Evolutionary conservation across 352 stramenopile genomes (phyloP).

Genomic region (Phytophthora sojae): DNA sequence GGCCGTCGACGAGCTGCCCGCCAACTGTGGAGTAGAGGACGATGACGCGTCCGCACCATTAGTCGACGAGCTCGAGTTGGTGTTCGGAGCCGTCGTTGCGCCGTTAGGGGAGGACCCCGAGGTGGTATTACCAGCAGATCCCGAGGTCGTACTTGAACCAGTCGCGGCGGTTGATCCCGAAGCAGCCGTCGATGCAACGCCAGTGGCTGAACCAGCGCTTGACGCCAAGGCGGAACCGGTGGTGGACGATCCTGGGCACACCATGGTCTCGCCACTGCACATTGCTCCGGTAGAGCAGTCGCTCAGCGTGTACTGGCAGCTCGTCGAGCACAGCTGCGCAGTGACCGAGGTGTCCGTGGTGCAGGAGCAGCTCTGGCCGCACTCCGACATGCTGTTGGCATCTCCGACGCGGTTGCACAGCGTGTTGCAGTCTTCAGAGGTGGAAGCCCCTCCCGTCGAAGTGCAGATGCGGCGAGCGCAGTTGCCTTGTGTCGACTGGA

Average conservation of each 20-base stretch:
- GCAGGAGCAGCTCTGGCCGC: slow-evolving; percentile 34
- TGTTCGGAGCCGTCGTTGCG: slow-evolving; percentile 1
- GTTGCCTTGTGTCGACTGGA: slow-evolving; percentile 33
- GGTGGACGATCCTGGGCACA: slow-evolving; percentile 23
- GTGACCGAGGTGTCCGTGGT: slow-evolving; percentile 24
- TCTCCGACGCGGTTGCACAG: slow-evolving; percentile 36
- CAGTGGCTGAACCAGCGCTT: background rate
- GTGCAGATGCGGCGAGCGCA: slow-evolving; percentile 31
- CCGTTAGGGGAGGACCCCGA: background rate
- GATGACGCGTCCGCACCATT: background rate
- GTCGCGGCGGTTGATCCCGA: slow-evolving; percentile 11
- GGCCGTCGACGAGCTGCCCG: slow-evolving; percentile 12
- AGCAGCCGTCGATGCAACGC: background rate
- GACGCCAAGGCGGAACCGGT: slow-evolving; percentile 10
- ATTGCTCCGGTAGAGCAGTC: slow-evolving; percentile 23
- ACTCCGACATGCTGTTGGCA: slow-evolving; percentile 34
- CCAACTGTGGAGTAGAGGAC: slow-evolving; percentile 6
- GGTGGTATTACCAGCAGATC: background rate
- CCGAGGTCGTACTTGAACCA: background rate
- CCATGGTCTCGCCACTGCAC: slow-evolving; percentile 34
- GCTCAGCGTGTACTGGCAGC: slow-evolving; percentile 29
- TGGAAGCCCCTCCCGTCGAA: slow-evolving; percentile 15
- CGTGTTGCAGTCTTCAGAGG: slow-evolving; percentile 38
- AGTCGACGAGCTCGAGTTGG: slow-evolving; percentile 20
- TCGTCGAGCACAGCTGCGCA: slow-evolving; percentile 27